A percentile compares a stretch with the other conserved stretches of the same genome.
Conservation (phyloP, 2,329 filamentous ascomycete species). For the Nigrospora sphaerica region DNA sequence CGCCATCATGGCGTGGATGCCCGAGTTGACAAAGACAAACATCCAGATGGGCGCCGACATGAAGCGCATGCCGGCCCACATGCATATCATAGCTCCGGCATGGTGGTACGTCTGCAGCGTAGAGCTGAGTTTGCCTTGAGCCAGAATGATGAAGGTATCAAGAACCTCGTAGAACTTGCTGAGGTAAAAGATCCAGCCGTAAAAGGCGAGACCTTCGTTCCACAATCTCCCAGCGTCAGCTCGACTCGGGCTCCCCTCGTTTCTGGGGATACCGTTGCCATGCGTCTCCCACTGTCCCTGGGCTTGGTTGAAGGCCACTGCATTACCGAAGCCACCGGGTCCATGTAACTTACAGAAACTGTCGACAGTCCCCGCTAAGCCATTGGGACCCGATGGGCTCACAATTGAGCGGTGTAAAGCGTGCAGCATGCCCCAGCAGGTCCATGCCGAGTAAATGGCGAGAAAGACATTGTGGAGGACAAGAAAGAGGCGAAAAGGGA, state of each 20-base stretch:
- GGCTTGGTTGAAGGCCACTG: conserved; percentile 62
- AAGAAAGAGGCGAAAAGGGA: conserved; percentile 72
- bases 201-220: conserved; percentile 95
- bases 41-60: conserved; percentile 97
- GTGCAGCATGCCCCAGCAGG: conserved; percentile 76
- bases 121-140: conserved; percentile 92
- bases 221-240: conserved; percentile 77
- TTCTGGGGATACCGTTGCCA: no score
- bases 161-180: conserved; percentile 99
- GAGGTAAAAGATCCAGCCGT: conserved; percentile 97
- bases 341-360: conserved; percentile 90
- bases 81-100: conserved; percentile 95
- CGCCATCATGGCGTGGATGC: conserved; percentile 94
- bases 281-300: conserved; percentile 58
- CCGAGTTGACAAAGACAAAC: conserved; percentile 90
- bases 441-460: conserved; percentile 88
- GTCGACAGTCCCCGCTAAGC: conserved; percentile 71
- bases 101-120: conserved; percentile 98
- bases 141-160: conserved; percentile 90
- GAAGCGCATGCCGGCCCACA: conserved; percentile 97
- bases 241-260: conserved; percentile 58
- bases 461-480: conserved; percentile 88
- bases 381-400: conserved; percentile 56
- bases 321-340: conserved; percentile 72
- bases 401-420: conserved; percentile 64